Percentiles rank a stretch among this genome's conserved stretches.
Conservation (phyloP, 1,284 basidiomycete genomes). For the Puccinia sorghi region DNA sequence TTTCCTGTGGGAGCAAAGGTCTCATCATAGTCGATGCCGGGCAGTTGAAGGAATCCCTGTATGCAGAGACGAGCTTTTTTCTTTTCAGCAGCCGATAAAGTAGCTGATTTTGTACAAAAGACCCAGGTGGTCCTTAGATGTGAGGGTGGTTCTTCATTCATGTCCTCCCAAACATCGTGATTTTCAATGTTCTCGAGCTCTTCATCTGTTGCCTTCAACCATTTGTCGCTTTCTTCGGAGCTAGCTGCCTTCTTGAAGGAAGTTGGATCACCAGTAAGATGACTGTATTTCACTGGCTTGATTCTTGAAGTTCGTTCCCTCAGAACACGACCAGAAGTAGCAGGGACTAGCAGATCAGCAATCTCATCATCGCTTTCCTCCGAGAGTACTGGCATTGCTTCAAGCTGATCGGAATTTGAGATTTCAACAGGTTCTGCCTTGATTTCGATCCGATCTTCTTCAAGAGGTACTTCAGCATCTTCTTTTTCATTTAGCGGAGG, state of each 20-base stretch:
- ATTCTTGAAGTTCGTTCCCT: neutral
- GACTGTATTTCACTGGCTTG: neutral
- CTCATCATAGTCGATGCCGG: conserved; percentile 61
- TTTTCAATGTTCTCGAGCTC: conserved; percentile 10
- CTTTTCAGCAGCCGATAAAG: conserved; percentile 55
- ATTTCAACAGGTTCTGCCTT: too few relatives aligned
- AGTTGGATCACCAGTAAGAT: neutral
- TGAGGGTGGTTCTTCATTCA: neutral
- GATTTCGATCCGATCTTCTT: neutral
- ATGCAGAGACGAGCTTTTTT: conserved; percentile 61
- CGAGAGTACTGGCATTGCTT: neutral
- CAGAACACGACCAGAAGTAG: neutral
- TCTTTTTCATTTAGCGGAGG: neutral
- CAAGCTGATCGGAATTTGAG: too few relatives aligned
- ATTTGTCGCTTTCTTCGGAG: neutral
- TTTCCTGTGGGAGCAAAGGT: conserved; percentile 61
- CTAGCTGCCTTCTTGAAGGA: neutral
- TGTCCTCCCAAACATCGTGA: neutral
- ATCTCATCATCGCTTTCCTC: neutral
- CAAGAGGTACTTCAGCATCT: neutral
- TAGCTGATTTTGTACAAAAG: conserved; percentile 59
- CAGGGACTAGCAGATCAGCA: neutral
- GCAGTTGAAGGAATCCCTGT: conserved; percentile 61
- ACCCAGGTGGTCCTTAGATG: conserved; percentile 59
- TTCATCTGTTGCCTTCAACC: neutral